Evolutionary conservation across 2,329 filamentous ascomycete species (phyloP).

Genomic region (Botrytis cinerea): DNA sequence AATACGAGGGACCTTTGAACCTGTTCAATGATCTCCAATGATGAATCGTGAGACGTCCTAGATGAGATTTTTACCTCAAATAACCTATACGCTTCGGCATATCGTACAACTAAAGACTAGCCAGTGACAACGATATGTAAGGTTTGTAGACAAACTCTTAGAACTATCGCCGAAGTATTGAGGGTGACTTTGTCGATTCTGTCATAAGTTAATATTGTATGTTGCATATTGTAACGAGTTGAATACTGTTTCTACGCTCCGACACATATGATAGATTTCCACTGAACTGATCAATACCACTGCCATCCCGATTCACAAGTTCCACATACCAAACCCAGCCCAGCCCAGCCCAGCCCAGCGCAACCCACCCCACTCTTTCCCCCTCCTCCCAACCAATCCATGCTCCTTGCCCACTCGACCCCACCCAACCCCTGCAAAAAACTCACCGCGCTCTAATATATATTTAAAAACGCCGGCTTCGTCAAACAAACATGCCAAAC

Average conservation of each 20-base stretch:
- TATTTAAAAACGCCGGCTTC: neutral
- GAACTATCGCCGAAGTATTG: too few relatives aligned
- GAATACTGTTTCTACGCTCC: too few relatives aligned
- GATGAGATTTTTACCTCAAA: neutral
- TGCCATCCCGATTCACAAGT: neutral
- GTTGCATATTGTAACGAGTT: neutral
- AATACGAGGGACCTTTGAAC: neutral
- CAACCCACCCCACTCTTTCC: neutral
- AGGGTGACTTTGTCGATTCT: too few relatives aligned
- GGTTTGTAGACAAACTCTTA: neutral
- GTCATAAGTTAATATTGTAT: neutral
- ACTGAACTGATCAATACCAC: neutral
- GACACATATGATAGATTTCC: neutral
- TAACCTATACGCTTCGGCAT: neutral
- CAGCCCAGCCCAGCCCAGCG: neutral
- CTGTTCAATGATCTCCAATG: neutral
- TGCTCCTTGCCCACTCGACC: rapidly evolving
- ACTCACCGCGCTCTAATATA: rapidly evolving
- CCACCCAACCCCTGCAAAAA: neutral
- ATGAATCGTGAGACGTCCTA: neutral
- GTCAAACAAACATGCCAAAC: conserved; percentile 27
- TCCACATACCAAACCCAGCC: neutral
- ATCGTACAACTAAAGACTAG: neutral
- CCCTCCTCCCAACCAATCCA: neutral
- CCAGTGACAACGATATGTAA: neutral